Evolutionary conservation across 1,284 basidiomycete species (phyloP).

Genomic region (Violaceomyces palustris): DNA sequence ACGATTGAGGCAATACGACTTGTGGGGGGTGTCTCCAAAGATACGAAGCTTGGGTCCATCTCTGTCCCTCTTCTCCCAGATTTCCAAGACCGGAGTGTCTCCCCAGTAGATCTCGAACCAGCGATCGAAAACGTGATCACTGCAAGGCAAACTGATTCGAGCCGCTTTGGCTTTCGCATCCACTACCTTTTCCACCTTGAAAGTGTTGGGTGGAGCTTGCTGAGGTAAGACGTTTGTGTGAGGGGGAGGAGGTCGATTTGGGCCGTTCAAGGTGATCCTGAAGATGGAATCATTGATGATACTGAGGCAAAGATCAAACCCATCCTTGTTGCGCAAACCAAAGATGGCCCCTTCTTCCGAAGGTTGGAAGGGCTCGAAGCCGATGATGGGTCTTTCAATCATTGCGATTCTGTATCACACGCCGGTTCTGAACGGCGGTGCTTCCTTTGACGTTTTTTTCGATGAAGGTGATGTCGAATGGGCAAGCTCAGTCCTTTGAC

Average conservation of each 20-base stretch:
- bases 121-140: conserved; percentile 39
- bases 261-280: conserved; percentile 50
- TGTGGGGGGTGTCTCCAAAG: conserved; percentile 52
- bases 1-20: conserved; percentile 54
- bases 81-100: conserved; percentile 46
- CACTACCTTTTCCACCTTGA: conserved; percentile 43
- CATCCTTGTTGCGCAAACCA: conserved; percentile 30
- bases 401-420: no score
- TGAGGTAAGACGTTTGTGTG: conserved; percentile 55
- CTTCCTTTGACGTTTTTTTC: no score
- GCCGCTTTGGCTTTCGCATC: conserved; percentile 15
- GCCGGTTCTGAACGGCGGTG: no score
- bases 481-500: no score
- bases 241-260: conserved; percentile 52
- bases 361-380: conserved; percentile 6
- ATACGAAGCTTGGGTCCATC: conserved; percentile 23
- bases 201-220: conserved; percentile 31
- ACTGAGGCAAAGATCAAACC: conserved; percentile 50
- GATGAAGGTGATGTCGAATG: no score
- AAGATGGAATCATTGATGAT: conserved; percentile 51
- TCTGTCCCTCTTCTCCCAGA: conserved; percentile 30
- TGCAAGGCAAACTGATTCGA: conserved; percentile 30
- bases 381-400: conserved; percentile 24
- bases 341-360: conserved; percentile 16
- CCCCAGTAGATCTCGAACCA: conserved; percentile 23